A percentile compares a stretch with the other conserved stretches of the same genome.
These are phyloP conservation scores for Mrakia frigida DNA, from an alignment of 768 basidiomycete species.

Conservation along the genomic window DNA sequence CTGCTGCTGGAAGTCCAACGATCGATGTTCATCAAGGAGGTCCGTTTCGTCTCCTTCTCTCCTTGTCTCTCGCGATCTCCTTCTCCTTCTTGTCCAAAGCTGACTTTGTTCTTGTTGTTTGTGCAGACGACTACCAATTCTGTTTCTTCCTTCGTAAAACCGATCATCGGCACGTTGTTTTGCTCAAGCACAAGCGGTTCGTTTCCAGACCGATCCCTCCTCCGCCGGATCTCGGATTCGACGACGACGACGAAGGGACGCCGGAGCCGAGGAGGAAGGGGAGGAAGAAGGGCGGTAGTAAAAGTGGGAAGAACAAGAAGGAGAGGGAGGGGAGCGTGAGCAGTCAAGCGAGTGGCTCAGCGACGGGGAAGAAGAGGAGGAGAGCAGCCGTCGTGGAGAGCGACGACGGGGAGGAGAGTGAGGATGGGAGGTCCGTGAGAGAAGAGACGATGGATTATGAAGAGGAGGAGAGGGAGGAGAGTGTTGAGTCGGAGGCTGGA, in stretches of 20 bases:
- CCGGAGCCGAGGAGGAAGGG: neutral
- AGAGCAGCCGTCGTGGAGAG: neutral
- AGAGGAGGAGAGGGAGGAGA: neutral
- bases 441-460: neutral
- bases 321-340: neutral
- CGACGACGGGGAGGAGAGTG: neutral
- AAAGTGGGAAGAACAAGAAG: neutral
- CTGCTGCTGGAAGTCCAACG: neutral
- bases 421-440: neutral
- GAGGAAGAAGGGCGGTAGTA: neutral
- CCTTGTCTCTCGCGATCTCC: neutral
- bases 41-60: neutral
- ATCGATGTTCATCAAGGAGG: constrained; percentile 23
- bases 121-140: constrained; percentile 27
- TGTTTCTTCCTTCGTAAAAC: constrained; percentile 24
- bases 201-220: constrained; percentile 18
- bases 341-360: neutral
- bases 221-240: neutral
- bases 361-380: neutral
- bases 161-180: constrained; percentile 24
- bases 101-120: neutral
- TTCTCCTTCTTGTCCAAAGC: neutral
- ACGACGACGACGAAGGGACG: neutral
- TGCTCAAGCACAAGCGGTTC: constrained; percentile 26
- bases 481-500: too few species aligned